A percentile compares a stretch with the other conserved stretches of the same genome.
phyloP scores from a whole-genome alignment of 2,329 filamentous ascomycete species.

The Cordyceps militaris region DNA sequence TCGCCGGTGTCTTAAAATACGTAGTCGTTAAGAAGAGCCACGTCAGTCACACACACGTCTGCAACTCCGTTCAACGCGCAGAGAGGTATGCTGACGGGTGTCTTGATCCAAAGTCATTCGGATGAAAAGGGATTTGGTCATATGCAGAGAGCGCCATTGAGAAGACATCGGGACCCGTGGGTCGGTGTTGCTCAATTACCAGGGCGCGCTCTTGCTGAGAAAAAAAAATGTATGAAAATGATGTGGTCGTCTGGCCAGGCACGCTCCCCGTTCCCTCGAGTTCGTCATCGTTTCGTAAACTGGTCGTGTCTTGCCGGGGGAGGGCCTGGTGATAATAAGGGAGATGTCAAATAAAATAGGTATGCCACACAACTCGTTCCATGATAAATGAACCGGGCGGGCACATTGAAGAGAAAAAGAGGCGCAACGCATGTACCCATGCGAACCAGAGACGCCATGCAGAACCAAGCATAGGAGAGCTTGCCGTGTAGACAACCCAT shows the following conservation, averaged over 20 bases:
- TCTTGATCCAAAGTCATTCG: constrained; percentile 22
- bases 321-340: constrained; percentile 7
- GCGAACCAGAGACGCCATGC: constrained; percentile 25
- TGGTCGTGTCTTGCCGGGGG: constrained; percentile 4
- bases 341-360: constrained; percentile 9
- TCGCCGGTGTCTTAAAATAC: constrained; percentile 32
- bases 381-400: neutral
- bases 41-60: constrained; percentile 25
- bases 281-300: constrained; percentile 12
- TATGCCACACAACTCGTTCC: neutral
- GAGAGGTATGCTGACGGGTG: constrained; percentile 23
- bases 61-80: constrained; percentile 26
- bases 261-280: constrained; percentile 3
- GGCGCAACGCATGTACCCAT: constrained; percentile 22
- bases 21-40: constrained; percentile 30
- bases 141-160: constrained; percentile 21
- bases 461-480: constrained; percentile 17
- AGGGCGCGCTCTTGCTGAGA: constrained; percentile 25
- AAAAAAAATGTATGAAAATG: constrained; percentile 15
- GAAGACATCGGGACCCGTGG: constrained; percentile 20
- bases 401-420: constrained; percentile 18
- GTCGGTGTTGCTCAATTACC: constrained; percentile 18
- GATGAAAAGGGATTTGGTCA: constrained; percentile 15
- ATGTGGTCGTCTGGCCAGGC: constrained; percentile 17
- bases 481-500: constrained; percentile 15